These are phyloP conservation scores for Scleromitrula shiraiana DNA, from an alignment of 2,329 filamentous ascomycete genomes.

Conservation along the genomic window DNA sequence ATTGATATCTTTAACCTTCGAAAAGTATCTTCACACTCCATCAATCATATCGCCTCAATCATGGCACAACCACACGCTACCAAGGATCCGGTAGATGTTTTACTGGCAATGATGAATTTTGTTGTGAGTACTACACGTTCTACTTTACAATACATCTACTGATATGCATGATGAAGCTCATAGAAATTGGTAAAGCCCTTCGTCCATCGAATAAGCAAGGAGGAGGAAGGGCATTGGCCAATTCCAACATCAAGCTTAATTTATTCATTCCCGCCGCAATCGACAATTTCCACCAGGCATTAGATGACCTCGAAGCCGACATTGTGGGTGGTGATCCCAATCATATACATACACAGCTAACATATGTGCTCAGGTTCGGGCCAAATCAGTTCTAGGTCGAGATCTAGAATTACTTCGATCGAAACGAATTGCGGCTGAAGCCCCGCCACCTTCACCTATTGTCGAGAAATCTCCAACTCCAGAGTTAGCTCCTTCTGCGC, in stretches of 20 bases:
- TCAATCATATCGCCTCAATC: background rate
- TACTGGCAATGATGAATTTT: conserved; percentile 48
- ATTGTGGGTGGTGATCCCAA: conserved; percentile 37
- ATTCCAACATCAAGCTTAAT: conserved; percentile 18
- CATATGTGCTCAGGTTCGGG: conserved; percentile 33
- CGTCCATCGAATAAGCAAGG: conserved; percentile 41
- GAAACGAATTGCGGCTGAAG: conserved; percentile 25
- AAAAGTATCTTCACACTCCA: too few species aligned
- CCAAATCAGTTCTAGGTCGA: conserved; percentile 48
- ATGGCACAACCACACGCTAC: conserved; percentile 17
- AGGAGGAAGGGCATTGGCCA: conserved; percentile 33
- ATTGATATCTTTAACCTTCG: too few species aligned
- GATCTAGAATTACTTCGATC: conserved; percentile 39
- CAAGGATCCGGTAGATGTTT: conserved; percentile 29
- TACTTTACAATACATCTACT: background rate
- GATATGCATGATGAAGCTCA: conserved; percentile 37
- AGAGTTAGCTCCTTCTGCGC: conserved; percentile 20
- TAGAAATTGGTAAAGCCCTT: conserved; percentile 51
- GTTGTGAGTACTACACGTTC: conserved; percentile 36
- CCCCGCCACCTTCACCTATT: conserved; percentile 15
- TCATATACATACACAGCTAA: background rate
- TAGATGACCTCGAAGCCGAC: conserved; percentile 50
- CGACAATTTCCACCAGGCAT: conserved; percentile 38
- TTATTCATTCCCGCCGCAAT: conserved; percentile 22
- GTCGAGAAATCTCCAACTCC: conserved; percentile 10